Evolutionary conservation across 2,329 filamentous ascomycete species (phyloP), one percentile per base, ranked within the genome.

Genomic region (Xylariales sp.): DNA sequence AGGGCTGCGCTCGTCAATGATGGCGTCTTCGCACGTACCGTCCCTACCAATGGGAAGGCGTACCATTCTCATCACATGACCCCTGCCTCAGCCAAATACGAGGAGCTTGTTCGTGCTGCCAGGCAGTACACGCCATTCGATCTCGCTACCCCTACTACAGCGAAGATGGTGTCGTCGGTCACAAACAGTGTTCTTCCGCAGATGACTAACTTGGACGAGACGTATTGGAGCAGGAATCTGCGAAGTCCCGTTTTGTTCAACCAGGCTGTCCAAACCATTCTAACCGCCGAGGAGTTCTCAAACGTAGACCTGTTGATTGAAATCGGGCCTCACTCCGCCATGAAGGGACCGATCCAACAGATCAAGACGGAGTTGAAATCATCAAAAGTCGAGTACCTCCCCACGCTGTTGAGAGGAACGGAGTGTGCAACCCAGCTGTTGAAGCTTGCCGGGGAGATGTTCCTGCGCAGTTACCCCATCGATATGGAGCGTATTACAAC

Each of bases 21-120:
- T 15, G 61, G 70, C 10, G 69, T 72, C 42, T 73, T 73, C 33
- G 73, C 69, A 0, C 68, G 71, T 3, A 64, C 65, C 1, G 56
- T 62, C 40, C 58, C 63, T 6, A 74, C 73, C 40, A 68, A 71
- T 36, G 62, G 56, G 2, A 56, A 57, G 14, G 63, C 74, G 0
- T 61, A 62, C 3, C 57, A 62, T 21, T 59, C 62, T 1, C 70
- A 68, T 11, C 67, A 63, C 2, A 62, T 56, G 9, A 21, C 27
- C n/a, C 38, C 43, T 14, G 38, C 24, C 7, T 31, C 38, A 5
- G 15, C n/a, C n/a, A 22, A 22, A n/a, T 45, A 41, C 24, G 32
- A 41, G 22, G 15, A 33, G 6, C 32, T 42, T 6, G 33, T 42
- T 16, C 24, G 22, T 25, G 27, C 12, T 4, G 33, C 34, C 27